A percentile compares a stretch with the other conserved stretches of the same genome.
phyloP scores from a whole-genome alignment of 495 filamentous ascomycete genomes.

The Usnea hakonensis region DNA sequence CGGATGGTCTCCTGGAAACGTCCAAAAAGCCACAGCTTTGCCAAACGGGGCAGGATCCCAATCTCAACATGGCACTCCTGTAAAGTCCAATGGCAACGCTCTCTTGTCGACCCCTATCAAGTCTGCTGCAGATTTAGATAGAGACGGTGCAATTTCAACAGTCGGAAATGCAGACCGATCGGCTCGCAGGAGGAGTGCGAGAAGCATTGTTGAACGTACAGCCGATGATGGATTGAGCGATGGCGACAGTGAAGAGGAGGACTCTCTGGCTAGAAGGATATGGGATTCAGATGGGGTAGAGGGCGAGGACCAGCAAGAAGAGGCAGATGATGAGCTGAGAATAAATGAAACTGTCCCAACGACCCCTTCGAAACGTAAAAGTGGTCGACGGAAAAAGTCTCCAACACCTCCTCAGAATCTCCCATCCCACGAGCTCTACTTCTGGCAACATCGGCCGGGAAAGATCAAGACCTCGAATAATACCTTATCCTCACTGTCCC shows the following conservation, averaged over 20 bases:
- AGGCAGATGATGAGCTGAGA: conserved; percentile 31
- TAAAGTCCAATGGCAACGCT: conserved; percentile 13
- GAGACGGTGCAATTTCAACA: neutral
- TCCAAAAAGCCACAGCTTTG: conserved; percentile 16
- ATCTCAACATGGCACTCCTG: conserved; percentile 1
- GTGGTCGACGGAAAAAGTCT: conserved; percentile 58
- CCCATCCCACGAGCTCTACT: conserved; percentile 83
- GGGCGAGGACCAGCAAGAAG: conserved; percentile 33
- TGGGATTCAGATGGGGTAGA: conserved; percentile 42
- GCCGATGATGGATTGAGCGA: conserved; percentile 38
- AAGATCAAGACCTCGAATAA: conserved; percentile 78
- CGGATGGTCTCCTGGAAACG: conserved; percentile 23
- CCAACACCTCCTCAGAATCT: conserved; percentile 74
- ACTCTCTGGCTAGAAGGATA: conserved; percentile 66
- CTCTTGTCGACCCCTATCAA: conserved; percentile 19
- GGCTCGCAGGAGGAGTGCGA: conserved; percentile 77
- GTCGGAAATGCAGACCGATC: conserved; percentile 71
- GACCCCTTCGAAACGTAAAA: conserved; percentile 53
- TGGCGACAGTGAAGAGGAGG: conserved; percentile 67
- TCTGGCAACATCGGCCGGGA: conserved; percentile 81
- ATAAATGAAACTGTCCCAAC: conserved; percentile 26
- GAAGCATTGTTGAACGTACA: conserved; percentile 59
- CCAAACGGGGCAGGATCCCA: conserved; percentile 7
- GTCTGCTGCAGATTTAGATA: neutral
- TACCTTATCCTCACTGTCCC: conserved; percentile 62